phyloP scores from a whole-genome alignment of 768 basidiomycete species.

The Cystobasidium ongulense region DNA sequence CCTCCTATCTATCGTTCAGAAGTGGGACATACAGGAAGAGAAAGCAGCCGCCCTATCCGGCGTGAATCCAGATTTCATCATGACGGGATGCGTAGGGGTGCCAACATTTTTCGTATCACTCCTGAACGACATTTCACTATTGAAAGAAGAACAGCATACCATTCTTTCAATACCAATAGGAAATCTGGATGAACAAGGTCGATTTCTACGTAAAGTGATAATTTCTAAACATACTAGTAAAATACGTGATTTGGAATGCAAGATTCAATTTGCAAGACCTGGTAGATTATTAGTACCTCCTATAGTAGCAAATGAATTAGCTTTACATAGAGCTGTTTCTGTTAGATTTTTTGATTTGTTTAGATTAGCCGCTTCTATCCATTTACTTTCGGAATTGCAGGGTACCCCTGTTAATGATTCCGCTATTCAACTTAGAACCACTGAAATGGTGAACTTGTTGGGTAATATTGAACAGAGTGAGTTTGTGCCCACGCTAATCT shows the following conservation, averaged over 20 bases:
- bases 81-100: conserved; percentile 9
- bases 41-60: conserved; percentile 15
- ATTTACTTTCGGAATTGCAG: conserved; percentile 21
- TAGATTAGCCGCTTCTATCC: conserved; percentile 10
- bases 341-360: conserved; percentile 28
- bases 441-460: conserved; percentile 24
- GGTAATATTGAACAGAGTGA: conserved; percentile 27
- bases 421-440: conserved; percentile 12
- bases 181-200: not conserved
- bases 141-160: conserved; percentile 22
- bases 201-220: not conserved
- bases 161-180: not conserved
- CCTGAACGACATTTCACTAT: conserved; percentile 15
- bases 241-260: conserved; percentile 20
- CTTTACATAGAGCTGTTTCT: conserved; percentile 27
- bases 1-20: conserved; percentile 13
- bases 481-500: not conserved
- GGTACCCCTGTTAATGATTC: conserved; percentile 10
- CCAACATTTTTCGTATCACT: conserved; percentile 26
- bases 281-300: conserved; percentile 19
- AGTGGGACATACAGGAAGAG: conserved; percentile 21
- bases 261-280: conserved; percentile 27
- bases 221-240: conserved; percentile 21
- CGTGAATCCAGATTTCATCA: conserved; percentile 16
- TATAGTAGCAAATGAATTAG: conserved; percentile 15